phyloP scores from a whole-genome alignment of 176 grass and related monocot genomes.

The Oryza glumipatula region DNA sequence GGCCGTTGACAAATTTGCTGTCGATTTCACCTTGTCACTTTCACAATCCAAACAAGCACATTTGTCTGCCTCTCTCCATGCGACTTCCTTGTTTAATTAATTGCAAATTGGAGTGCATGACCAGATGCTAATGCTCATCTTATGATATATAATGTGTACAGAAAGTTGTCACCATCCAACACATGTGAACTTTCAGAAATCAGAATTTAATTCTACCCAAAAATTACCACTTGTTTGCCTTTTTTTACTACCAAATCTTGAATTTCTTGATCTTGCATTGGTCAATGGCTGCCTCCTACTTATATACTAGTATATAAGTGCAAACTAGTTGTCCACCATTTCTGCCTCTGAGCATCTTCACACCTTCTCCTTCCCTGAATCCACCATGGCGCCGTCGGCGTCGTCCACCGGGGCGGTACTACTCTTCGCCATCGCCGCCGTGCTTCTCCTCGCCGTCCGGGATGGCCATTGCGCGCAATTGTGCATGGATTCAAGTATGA shows the following conservation, averaged over 20 bases:
- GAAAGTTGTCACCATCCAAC: constrained; percentile 29
- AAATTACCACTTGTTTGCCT: constrained; percentile 11
- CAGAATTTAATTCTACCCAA: background rate
- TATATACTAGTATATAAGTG: constrained; percentile 28
- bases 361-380: constrained; percentile 8
- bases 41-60: constrained; percentile 29
- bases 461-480: constrained; percentile 48
- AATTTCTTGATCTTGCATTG: background rate
- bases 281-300: constrained; percentile 43
- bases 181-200: constrained; percentile 24
- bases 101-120: background rate
- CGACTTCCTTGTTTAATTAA: constrained; percentile 27
- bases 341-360: constrained; percentile 8
- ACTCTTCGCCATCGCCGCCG: constrained; percentile 24
- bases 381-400: constrained; percentile 37
- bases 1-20: constrained; percentile 35
- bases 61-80: constrained; percentile 18
- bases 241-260: constrained; percentile 9
- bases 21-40: constrained; percentile 24
- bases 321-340: background rate
- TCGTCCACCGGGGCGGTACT: background rate
- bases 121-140: constrained; percentile 24
- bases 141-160: constrained; percentile 5
- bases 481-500: constrained; percentile 69
- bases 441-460: constrained; percentile 42